Base-by-base conservation (phyloP, 257 asterid genomes). In the Cynanchum wilfordii region DNA sequence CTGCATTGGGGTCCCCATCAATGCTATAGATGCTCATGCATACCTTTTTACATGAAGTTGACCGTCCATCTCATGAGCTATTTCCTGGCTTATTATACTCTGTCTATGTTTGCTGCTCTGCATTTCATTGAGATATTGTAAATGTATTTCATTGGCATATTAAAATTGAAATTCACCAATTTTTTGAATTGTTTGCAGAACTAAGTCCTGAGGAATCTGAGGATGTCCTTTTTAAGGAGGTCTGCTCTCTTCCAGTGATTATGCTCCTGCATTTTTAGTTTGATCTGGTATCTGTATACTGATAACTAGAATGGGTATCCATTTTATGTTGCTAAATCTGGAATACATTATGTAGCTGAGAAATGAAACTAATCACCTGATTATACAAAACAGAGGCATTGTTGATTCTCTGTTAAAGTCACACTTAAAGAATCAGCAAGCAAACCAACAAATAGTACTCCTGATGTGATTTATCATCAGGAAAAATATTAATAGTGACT, bases 171-270 rank as follows among this genome's bases (percentile, higher is more conserved):
- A 44, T 58, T 56, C 51, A 57, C 66, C 36, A 33, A 30, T 50
- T 69, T 19, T 70, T 27, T 0, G 20, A 20, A 54, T 52, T 20
- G 13, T 54, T 33, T 70, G 77, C 92, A 93, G 98, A 91, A 75
- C 89, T 93, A 77, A 84, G 98, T 88, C 90, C 97, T 9, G 97
- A 91, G 83, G 98, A 93, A 85, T 88, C 97, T 52, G 97, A 93
- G 80, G 98, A 93, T 82, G 96, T 91, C 77, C 97, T 93, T 71
- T 93, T 93, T 87, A 91, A 93, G 85, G 98, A 93, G 97, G 98
- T 91, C 57, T 38, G 82, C 36, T 50, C 24, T 52, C 47, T 80
- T 68, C 77, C 47, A 33, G 58, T 80, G 49, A 51, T 51, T 82
- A 55, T 44, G 50, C 65, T 52, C 20, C 45, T 62, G 7, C 4